Conservation (phyloP, 2,329 filamentous ascomycete species). For the Alternaria brassicae region DNA sequence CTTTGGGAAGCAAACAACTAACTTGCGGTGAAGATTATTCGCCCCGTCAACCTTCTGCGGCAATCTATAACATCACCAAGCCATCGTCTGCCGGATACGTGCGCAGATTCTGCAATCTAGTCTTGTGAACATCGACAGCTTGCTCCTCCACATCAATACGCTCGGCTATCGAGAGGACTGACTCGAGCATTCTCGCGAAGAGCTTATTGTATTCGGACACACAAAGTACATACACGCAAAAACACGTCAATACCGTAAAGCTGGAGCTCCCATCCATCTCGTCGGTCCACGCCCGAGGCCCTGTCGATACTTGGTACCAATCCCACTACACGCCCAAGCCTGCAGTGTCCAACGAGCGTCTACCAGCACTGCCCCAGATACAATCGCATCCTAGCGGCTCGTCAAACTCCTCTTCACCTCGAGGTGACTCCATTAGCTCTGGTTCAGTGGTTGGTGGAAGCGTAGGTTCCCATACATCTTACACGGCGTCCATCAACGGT, state of each 20-base stretch:
- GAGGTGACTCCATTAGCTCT: constrained; percentile 75
- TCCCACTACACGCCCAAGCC: constrained; percentile 69
- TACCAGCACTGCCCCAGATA: constrained; percentile 74
- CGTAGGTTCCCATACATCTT: constrained; percentile 63
- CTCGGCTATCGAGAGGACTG: constrained; percentile 38
- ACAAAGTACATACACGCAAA: constrained; percentile 13
- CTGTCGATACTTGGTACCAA: constrained; percentile 75
- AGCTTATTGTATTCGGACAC: constrained; percentile 16
- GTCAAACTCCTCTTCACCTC: constrained; percentile 75
- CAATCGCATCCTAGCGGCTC: constrained; percentile 69
- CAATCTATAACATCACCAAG: constrained; percentile 37
- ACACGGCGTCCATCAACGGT: constrained; percentile 62
- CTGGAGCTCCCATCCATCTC: constrained; percentile 92
- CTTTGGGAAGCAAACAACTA: constrained; percentile 45
- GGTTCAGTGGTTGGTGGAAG: constrained; percentile 58
- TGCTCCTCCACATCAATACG: constrained; percentile 19
- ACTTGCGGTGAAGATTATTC: constrained; percentile 43
- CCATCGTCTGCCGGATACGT: constrained; percentile 38
- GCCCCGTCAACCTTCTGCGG: constrained; percentile 24
- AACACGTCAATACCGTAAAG: constrained; percentile 73
- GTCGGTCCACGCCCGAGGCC: constrained; percentile 81
- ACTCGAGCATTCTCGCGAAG: constrained; percentile 24
- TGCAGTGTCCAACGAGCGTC: constrained; percentile 74
- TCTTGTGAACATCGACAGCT: constrained; percentile 35
- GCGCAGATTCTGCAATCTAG: constrained; percentile 41